Base-by-base conservation (phyloP, 345 rosid species). In the Zanthoxylum bungeanum region DNA sequence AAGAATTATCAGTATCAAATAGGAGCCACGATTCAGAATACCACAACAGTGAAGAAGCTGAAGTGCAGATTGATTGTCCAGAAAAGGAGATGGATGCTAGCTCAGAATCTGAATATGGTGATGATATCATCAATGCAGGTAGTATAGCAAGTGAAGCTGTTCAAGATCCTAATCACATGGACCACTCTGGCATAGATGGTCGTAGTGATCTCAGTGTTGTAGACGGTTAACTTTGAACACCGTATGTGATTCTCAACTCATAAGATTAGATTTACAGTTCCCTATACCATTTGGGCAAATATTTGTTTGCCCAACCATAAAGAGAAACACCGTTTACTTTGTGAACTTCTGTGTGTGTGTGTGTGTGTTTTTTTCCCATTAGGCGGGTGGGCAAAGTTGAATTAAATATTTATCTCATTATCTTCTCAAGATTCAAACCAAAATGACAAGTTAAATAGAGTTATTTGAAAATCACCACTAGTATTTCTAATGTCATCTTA, bases 11-110 rank as follows among this genome's bases (percentile, higher is more conserved):
- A 33, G 59, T 58, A 28, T 34, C 91, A 27, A 75, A 34, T 30
- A 77, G 86, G 77, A 78, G 63, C 28, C 79, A 44, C 24, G 86
- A 79, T 25, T 14, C 66, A 22, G 97, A 76, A 53, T 80, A 73
- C 57, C 66, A 60, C 21, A 68, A 73, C 33, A 71, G n/a, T 11
- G 92, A 86, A 65, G 78, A 64, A 52, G 86, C 90, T 11, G 98
- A 94, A 73, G 50, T 90, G 71, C 95, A 86, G 52, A 85, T 92
- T 31, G 97, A 89, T 61, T 81, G 84, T 19, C 89, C 77, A 14
- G 98, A 65, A 44, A 90, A 84, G 74, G 93, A 88, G 65, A 83
- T 73, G 63, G 94, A 83, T 47, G 87, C 46, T 14, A 89, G 92
- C 79, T 92, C 97, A 9, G 81, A 77, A 27, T 93, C 96, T 10